phyloP scores from a whole-genome alignment of 495 filamentous ascomycete genomes.

The Podospora fimiseda region DNA sequence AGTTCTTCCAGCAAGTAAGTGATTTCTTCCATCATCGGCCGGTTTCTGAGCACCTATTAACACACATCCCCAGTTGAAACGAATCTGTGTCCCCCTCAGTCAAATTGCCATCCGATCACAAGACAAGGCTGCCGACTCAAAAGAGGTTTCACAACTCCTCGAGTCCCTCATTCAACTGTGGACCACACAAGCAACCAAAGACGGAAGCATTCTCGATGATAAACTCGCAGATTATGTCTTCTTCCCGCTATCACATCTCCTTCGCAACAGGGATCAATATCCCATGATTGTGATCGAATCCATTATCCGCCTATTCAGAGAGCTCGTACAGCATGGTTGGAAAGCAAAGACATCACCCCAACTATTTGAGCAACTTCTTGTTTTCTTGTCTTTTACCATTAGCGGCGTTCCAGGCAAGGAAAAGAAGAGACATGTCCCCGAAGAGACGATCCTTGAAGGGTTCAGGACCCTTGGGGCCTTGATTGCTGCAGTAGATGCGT shows the following conservation, averaged over 20 bases:
- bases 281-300: conserved; percentile 69
- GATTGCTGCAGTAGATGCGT: conserved; percentile 30
- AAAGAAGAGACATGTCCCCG: conserved; percentile 46
- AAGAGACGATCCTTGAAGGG: conserved; percentile 59
- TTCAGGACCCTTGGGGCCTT: conserved; percentile 39
- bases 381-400: conserved; percentile 74
- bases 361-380: conserved; percentile 76
- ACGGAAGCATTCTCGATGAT: conserved; percentile 57
- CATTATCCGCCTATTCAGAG: conserved; percentile 62
- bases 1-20: conserved; percentile 28
- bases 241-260: conserved; percentile 83
- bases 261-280: conserved; percentile 65
- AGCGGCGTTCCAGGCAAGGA: conserved; percentile 56
- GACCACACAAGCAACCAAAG: conserved; percentile 41
- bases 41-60: neutral
- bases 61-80: conserved; percentile 24
- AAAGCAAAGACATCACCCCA: conserved; percentile 55
- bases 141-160: conserved; percentile 50
- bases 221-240: conserved; percentile 92
- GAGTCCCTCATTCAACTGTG: conserved; percentile 50
- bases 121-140: conserved; percentile 45
- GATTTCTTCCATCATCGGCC: too few species aligned
- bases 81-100: conserved; percentile 71
- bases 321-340: conserved; percentile 76
- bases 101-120: conserved; percentile 58